Evolutionary conservation across 2,329 filamentous ascomycete species (phyloP).

Genomic region (Bertia moriformis): DNA sequence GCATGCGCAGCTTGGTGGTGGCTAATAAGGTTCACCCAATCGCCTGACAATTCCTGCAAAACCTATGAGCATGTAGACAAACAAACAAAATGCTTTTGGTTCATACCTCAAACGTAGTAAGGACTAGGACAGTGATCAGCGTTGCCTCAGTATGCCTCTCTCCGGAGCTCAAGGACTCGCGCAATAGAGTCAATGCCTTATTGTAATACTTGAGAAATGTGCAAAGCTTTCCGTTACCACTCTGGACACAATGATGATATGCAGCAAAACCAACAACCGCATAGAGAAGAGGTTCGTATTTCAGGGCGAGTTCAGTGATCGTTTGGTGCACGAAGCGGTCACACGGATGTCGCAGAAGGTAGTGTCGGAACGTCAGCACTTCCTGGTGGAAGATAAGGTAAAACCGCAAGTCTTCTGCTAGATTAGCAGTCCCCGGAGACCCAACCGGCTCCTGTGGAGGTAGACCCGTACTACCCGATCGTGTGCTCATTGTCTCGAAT

Average conservation of each 20-base stretch:
- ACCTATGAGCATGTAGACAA: constrained; percentile 4
- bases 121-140: constrained; percentile 44
- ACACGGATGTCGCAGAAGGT: constrained; percentile 36
- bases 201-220: constrained; percentile 48
- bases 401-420: constrained; percentile 34
- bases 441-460: background rate
- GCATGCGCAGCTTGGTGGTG: constrained; percentile 48
- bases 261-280: constrained; percentile 50
- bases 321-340: constrained; percentile 37
- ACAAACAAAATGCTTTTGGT: constrained; percentile 3
- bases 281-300: constrained; percentile 45
- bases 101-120: constrained; percentile 47
- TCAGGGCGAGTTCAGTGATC: constrained; percentile 38
- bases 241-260: constrained; percentile 42
- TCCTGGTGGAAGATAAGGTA: constrained; percentile 44
- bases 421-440: constrained; percentile 3
- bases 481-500: background rate
- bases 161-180: constrained; percentile 33
- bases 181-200: constrained; percentile 39
- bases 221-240: constrained; percentile 35
- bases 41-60: constrained; percentile 43
- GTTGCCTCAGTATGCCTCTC: constrained; percentile 40
- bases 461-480: background rate
- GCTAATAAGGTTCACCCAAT: constrained; percentile 48
- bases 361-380: constrained; percentile 41